Evolutionary conservation across 345 rosid species (phyloP), one percentile per base, ranked within the genome.

Genomic region (Psidium guajava): DNA sequence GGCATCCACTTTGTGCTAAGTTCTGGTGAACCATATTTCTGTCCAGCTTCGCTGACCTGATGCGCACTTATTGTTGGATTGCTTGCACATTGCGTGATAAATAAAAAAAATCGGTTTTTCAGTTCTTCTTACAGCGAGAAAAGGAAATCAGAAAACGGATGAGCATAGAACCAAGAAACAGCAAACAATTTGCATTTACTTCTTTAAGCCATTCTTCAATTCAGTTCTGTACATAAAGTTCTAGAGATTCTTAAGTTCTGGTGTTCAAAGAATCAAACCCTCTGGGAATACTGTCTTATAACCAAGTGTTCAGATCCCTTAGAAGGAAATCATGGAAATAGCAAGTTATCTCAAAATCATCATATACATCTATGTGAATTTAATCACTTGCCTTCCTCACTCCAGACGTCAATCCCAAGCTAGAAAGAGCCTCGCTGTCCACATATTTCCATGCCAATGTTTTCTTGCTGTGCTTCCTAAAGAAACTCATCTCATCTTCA

Each of bases 361-460:
- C 52, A 18, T 69, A 32, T 69, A 12, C 47, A 69, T 20, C 14
- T 9, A 27, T 61, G 11, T 54, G n/a, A 28, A 81, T 54, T 69
- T 69, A 7, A 81, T 56, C 59, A 84, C 13, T 88, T 89, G 92
- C 96, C 96, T 94, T 94, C 86, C 89, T 92, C 36, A 94, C 97
- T 84, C 94, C 94, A 82, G 95, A 89, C 6, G 96, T 94, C 92
- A 94, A 89, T 81, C 96, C 95, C 92, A 91, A 64, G 83, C 82
- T 89, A 27, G 94, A 88, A 84, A 94, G 90, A 24, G 91, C 90
- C 50, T 88, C 49, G 69, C 86, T 11, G 57, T 93, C 94, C 82
- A 94, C 92, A 55, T 85, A 91, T 80, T 91, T 94, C 93, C 94
- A 91, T 24, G 84, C 22, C 27, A 50, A 59, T 40, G 42, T 55